These are phyloP conservation scores for Peronospora destructor DNA, from an alignment of 352 stramenopile species.

Conservation along the genomic window DNA sequence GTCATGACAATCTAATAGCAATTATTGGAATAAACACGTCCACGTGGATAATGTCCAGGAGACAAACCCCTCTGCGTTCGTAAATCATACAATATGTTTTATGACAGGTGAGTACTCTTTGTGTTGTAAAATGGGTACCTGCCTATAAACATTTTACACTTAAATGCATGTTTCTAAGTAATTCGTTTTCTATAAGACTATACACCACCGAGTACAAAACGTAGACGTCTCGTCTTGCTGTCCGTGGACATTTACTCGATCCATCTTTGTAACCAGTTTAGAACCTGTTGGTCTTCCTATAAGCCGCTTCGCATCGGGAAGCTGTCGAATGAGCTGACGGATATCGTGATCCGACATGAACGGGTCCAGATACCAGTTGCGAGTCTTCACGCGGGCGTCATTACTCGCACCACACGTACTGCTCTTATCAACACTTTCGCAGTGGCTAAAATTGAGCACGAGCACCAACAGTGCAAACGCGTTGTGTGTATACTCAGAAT, in stretches of 20 bases:
- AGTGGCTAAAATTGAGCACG: conserved; percentile 58
- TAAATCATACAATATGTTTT: conserved; percentile 4
- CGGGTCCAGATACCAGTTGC: conserved; percentile 59
- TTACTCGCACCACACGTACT: neutral
- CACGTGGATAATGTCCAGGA: conserved; percentile 25
- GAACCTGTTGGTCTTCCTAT: conserved; percentile 45
- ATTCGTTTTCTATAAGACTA: conserved; percentile 40
- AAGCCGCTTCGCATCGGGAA: conserved; percentile 34
- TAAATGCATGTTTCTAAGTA: no score
- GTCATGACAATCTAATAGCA: conserved; percentile 17
- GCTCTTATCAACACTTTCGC: conserved; percentile 12
- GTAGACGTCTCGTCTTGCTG: conserved; percentile 43
- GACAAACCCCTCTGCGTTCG: neutral
- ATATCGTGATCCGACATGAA: conserved; percentile 72
- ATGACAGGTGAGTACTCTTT: conserved; percentile 1
- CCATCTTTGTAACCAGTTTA: conserved; percentile 35
- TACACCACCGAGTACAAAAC: conserved; percentile 68
- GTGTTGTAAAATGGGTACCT: no score
- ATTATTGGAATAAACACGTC: conserved; percentile 5
- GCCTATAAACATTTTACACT: no score
- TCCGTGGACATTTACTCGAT: conserved; percentile 51
- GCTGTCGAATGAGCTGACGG: conserved; percentile 39
- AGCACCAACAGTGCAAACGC: conserved; percentile 46
- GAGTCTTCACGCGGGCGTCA: conserved; percentile 24
- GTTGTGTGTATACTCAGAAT: conserved; percentile 43